Base-by-base conservation (phyloP, 352 stramenopile species). In the Globisporangium viniferum region DNA sequence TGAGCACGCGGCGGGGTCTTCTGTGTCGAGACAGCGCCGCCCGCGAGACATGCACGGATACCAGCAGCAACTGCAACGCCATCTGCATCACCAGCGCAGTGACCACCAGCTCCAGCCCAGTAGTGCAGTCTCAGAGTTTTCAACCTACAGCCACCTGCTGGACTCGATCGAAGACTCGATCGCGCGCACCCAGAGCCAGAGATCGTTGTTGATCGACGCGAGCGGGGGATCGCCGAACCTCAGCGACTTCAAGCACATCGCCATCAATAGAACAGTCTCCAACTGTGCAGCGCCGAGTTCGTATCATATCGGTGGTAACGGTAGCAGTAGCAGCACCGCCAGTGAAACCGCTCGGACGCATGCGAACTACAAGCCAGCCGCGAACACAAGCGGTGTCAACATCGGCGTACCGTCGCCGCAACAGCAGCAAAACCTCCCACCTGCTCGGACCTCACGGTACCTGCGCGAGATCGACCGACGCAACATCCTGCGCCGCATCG, bases 391-490 rank as follows among this genome's bases (percentile, higher is more conserved):
- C 36, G 14, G 9, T 10, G 36, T 41, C 36, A 41, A 15, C 36
- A 41, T 41, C 0, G 8, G 8, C 35, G 6, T 39, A 39, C 35
- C 35, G 7, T 1, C 35, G 12, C 3, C 14, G 5, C 14, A 51
- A 7, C 18, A 51, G 15, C 18, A 22, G 18, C 44, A 20, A 18
- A 5, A 20, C 15, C 14, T 2, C 8, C 44, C 44, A 12, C 44
- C 44, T 4, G 5, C 44, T 0, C 44, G 44, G 1, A 51, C 44
- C 1, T 91, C 82, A 2, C 73, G 82, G 0, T 91, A 91, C 64
- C 64, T 91, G 10, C 76, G 82, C 0, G 82, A 90, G 56, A 88
- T 89, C 62, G 82, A 90, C 60, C 82, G 82, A 3, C 82, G 80
- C 12, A 66, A 61, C 20, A 90, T 90, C 69, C 58, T 90, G 29